These are phyloP conservation scores for Wallacemonas collosoma DNA, from an alignment of 208 protist species.

Conservation along the genomic window DNA sequence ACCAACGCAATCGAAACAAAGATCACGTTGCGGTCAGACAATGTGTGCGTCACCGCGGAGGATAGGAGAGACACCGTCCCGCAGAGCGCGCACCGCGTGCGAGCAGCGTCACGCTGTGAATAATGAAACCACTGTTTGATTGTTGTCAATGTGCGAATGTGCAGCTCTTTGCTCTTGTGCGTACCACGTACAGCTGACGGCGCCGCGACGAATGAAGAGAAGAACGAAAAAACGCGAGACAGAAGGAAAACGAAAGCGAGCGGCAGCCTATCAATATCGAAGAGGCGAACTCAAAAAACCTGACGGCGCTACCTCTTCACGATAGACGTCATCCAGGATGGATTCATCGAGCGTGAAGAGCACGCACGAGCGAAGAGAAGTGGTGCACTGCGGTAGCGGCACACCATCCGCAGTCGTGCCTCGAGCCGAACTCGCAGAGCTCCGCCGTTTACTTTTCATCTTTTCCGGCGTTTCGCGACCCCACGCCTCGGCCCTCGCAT, in stretches of 20 bases:
- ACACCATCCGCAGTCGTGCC: not conserved
- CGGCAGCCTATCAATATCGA: too few species aligned
- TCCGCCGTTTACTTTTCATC: not conserved
- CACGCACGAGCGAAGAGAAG: slow-evolving; percentile 39
- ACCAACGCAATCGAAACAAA: too few species aligned
- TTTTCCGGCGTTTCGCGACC: not conserved
- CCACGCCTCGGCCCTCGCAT: not conserved
- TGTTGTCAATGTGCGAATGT: too few species aligned
- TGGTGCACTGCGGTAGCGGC: slow-evolving; percentile 27
- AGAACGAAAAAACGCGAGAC: not conserved
- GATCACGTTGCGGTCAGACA: too few species aligned
- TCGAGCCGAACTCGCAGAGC: not conserved
- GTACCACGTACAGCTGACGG: too few species aligned
- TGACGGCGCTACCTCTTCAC: not conserved
- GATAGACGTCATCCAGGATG: slow-evolving; percentile 34
- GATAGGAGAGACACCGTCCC: too few species aligned
- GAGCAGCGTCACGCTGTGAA: too few species aligned
- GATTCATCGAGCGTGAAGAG: slow-evolving; percentile 59
- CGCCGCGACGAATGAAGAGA: not conserved
- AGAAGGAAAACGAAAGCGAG: not conserved
- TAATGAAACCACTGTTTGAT: too few species aligned
- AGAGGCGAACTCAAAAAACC: too few species aligned
- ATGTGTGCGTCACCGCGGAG: too few species aligned
- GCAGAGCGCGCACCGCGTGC: too few species aligned
- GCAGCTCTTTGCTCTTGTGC: too few species aligned